Percentiles rank a stretch among this genome's conserved stretches.
Evolutionary conservation across 441 rosid species (phyloP).

Genomic region (Pelargonium cotyledonis): DNA sequence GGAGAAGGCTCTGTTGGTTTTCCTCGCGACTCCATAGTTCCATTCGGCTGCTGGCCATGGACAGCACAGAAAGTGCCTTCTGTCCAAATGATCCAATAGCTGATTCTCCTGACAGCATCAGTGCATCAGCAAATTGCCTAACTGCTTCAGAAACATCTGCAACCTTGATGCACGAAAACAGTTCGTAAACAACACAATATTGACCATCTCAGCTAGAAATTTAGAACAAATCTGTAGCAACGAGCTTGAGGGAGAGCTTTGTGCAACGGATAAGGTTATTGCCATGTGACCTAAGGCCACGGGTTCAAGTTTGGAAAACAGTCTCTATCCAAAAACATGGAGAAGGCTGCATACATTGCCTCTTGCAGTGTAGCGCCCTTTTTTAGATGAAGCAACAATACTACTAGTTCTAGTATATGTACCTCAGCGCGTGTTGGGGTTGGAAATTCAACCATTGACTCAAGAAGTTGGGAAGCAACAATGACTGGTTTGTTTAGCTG

Average conservation of each 20-base stretch:
- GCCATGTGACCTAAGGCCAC: too few relatives aligned
- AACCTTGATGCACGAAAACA: slow-evolving; percentile 36
- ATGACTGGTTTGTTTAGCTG: slow-evolving; percentile 68
- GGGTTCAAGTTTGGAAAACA: too few relatives aligned
- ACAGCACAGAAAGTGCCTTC: slow-evolving; percentile 60
- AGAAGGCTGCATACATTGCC: too few relatives aligned
- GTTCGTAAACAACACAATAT: background rate
- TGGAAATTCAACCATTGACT: slow-evolving; percentile 74
- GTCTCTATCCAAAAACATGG: too few relatives aligned
- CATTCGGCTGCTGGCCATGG: slow-evolving; percentile 55
- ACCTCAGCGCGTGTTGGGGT: slow-evolving; percentile 81
- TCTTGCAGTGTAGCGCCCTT: too few relatives aligned
- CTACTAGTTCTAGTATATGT: background rate
- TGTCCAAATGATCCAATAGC: slow-evolving; percentile 56
- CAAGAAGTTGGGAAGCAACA: slow-evolving; percentile 71
- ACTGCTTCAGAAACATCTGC: slow-evolving; percentile 80
- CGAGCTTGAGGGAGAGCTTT: too few relatives aligned
- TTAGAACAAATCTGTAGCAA: too few relatives aligned
- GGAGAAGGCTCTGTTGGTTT: slow-evolving; percentile 26
- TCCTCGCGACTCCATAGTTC: slow-evolving; percentile 57
- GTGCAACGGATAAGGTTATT: too few relatives aligned
- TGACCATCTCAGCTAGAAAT: background rate
- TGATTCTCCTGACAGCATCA: slow-evolving; percentile 76
- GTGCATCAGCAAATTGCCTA: slow-evolving; percentile 60
- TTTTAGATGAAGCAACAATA: too few relatives aligned